phyloP scores from a whole-genome alignment of 2,329 filamentous ascomycete genomes.

The Colletotrichum shisoi region DNA sequence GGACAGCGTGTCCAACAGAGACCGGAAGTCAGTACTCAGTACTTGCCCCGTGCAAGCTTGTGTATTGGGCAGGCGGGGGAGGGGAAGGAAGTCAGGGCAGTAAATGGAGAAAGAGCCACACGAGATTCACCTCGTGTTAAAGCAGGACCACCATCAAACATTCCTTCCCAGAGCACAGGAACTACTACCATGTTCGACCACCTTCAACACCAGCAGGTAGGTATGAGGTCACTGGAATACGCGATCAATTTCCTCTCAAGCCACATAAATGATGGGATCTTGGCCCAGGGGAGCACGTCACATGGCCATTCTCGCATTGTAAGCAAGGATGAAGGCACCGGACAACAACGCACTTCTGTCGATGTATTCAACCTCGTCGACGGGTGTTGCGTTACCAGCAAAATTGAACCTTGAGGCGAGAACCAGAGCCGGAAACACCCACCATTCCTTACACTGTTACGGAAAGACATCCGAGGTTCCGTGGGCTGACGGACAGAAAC shows the following conservation, averaged over 20 bases:
- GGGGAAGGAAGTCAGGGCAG: neutral
- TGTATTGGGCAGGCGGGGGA: neutral
- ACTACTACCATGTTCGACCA: neutral
- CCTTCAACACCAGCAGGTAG: neutral
- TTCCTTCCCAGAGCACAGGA: neutral
- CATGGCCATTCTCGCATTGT: neutral
- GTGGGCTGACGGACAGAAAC: slow-evolving; percentile 5
- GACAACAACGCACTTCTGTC: neutral
- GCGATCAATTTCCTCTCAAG: neutral
- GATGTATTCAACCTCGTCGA: neutral
- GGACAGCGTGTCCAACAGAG: neutral
- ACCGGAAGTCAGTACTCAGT: neutral
- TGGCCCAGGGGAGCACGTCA: neutral
- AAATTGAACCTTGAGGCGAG: neutral
- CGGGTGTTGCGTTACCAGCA: neutral
- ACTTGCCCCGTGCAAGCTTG: neutral
- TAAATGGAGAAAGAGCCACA: neutral
- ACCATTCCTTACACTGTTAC: slow-evolving; percentile 4
- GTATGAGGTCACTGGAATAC: neutral
- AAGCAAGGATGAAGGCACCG: neutral
- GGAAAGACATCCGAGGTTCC: slow-evolving; percentile 20
- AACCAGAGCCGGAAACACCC: neutral
- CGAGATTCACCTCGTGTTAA: neutral
- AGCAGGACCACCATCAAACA: neutral
- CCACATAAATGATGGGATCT: neutral